Conservation (phyloP, 805 yeast genomes). For the Ogataea paradorogensis region DNA sequence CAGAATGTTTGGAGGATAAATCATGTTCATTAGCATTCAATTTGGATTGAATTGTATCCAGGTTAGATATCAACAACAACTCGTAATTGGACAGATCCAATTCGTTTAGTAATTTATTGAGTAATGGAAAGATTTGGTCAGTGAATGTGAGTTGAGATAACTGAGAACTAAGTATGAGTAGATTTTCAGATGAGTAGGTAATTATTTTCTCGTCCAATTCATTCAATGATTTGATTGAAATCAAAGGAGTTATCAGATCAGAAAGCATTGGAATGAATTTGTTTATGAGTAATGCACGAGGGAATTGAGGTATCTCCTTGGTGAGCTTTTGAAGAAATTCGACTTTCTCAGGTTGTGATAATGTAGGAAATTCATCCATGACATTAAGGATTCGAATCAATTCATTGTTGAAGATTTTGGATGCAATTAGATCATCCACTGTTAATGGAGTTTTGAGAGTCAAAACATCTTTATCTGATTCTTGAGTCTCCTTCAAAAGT, state of each 20-base stretch:
- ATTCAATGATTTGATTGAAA: slow-evolving; percentile 27
- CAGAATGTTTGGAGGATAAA: slow-evolving; percentile 21
- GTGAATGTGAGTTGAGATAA: slow-evolving; percentile 77
- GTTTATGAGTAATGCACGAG: slow-evolving; percentile 53
- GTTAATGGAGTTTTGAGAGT: slow-evolving; percentile 33
- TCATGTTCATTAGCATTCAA: slow-evolving; percentile 29
- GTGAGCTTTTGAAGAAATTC: slow-evolving; percentile 66
- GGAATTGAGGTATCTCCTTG: slow-evolving; percentile 53
- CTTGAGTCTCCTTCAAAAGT: slow-evolving; percentile 48
- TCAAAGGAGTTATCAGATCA: slow-evolving; percentile 43
- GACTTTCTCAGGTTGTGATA: slow-evolving; percentile 61
- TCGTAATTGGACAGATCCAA: slow-evolving; percentile 31
- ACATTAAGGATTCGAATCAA: slow-evolving; percentile 76
- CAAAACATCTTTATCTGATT: slow-evolving; percentile 31
- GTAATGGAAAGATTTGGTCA: slow-evolving; percentile 57
- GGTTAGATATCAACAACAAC: slow-evolving; percentile 29
- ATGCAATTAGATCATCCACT: slow-evolving; percentile 65
- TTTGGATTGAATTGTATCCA: slow-evolving; percentile 27
- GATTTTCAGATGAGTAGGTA: slow-evolving; percentile 48
- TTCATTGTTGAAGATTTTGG: slow-evolving; percentile 78
- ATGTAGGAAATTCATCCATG: slow-evolving; percentile 79
- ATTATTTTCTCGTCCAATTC: slow-evolving; percentile 37
- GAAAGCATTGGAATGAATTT: slow-evolving; percentile 73
- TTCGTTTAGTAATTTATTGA: slow-evolving; percentile 29
- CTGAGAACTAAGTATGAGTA: slow-evolving; percentile 59